Evolutionary conservation across 2,329 filamentous ascomycete species (phyloP), one percentile per base, ranked within the genome.

Genomic region (Fusarium clavum): DNA sequence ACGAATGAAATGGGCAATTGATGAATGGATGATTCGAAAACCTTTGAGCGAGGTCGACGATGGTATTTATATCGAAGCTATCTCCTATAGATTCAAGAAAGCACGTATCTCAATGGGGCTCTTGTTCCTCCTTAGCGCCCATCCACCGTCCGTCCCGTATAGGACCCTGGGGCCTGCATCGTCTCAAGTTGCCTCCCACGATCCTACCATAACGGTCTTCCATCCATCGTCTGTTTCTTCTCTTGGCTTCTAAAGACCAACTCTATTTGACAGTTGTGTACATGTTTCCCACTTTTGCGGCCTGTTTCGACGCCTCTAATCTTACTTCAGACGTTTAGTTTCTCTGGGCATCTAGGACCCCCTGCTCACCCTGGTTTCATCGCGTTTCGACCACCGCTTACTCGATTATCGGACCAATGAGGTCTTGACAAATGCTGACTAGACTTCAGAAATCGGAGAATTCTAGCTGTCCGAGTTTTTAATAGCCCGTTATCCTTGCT

Each of bases 1-100:
- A 63, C 10, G 60, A 63, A 63, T 41, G 60, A 29, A 63, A 63
- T 46, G 48, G 43, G 60, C 58, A 32, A n/a, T 63, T 43, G 58
- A 40, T 40, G 52, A 63, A 55, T 56, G 41, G 48, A 63, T 63
- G 47, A 32, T 63, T 25, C 13, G 52, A 10, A 25, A 38, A 12
- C 2, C 3, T 27, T 20, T 12, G 22, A n/a, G 29, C 10, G 24
- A 5, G 4, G 25, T 7, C 12, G 14, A 12, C 24, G 20, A 45
- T 9, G 12, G 43, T 61, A 52, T 56, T 63, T 63, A 63, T 56
- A 56, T 32, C 8, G 13, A 40, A 11, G 25, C 6, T 4, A 38
- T n/a, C 20, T 44, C 24, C 9, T 24, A n/a, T 38, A 2, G 5
- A 11, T 38, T 6, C 0, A 38, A 25, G 6, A 38, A 7, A 38